These are phyloP conservation scores for Pleurotus platypus DNA, from an alignment of 768 basidiomycete species.

Conservation along the genomic window DNA sequence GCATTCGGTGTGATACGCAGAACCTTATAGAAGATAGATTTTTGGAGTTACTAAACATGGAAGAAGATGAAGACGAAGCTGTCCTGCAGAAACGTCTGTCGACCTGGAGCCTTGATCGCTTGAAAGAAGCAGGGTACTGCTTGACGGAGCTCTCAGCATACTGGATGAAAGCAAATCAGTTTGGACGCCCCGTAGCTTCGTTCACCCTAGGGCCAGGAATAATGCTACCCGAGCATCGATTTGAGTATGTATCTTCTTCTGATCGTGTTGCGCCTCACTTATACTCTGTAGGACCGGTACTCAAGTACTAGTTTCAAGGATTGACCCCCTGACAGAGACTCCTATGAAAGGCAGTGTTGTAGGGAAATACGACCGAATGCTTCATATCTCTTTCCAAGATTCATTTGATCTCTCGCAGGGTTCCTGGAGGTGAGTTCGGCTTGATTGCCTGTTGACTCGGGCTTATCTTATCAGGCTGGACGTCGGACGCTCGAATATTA, in stretches of 20 bases:
- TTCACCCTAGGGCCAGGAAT: constrained; percentile 66
- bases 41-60: constrained; percentile 46
- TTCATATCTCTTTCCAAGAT: constrained; percentile 58
- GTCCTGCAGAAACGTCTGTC: constrained; percentile 60
- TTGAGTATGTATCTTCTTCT: constrained; percentile 45
- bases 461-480: constrained; percentile 40
- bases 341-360: constrained; percentile 56
- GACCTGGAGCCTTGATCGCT: constrained; percentile 58
- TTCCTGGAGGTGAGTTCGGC: constrained; percentile 37
- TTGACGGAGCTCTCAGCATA: constrained; percentile 62
- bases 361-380: constrained; percentile 17
- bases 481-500: constrained; percentile 61
- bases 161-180: constrained; percentile 63
- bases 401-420: constrained; percentile 40
- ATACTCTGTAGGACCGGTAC: constrained; percentile 56
- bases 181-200: constrained; percentile 62
- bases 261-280: not conserved
- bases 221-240: constrained; percentile 59
- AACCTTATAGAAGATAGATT: constrained; percentile 22
- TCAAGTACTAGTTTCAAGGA: constrained; percentile 59
- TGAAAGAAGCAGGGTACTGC: constrained; percentile 71
- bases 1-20: not conserved
- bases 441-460: not conserved
- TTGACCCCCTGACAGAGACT: constrained; percentile 57
- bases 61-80: constrained; percentile 63